phyloP scores from a whole-genome alignment of 768 basidiomycete species.

The Phylloporus sp. region DNA sequence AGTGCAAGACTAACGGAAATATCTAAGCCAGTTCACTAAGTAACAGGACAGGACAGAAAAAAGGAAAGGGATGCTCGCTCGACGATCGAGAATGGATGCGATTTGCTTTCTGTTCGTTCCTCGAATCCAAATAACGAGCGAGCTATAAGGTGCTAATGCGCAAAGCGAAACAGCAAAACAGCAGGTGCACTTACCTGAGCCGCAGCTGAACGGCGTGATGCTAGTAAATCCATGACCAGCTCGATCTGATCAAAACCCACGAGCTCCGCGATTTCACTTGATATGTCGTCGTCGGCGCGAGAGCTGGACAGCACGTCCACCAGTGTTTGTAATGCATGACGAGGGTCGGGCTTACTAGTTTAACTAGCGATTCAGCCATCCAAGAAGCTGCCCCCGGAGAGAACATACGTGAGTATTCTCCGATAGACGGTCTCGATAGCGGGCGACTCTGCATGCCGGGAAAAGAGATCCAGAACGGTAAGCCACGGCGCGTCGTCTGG shows the following conservation, averaged over 20 bases:
- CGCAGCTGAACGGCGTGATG: constrained; percentile 45
- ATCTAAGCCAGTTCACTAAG: not conserved
- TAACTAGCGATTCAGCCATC: constrained; percentile 3
- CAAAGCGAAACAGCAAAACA: not conserved
- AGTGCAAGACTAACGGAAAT: constrained; percentile 32
- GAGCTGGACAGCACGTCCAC: constrained; percentile 42
- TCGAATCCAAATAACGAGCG: constrained; percentile 3
- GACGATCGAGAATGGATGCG: not conserved
- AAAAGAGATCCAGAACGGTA: constrained; percentile 34
- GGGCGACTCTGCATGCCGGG: not conserved
- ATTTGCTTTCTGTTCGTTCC: not conserved
- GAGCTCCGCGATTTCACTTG: constrained; percentile 70
- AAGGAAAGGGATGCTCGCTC: constrained; percentile 3
- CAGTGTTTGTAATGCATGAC: constrained; percentile 17
- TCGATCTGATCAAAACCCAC: constrained; percentile 84
- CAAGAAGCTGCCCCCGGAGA: not conserved
- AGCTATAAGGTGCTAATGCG: constrained; percentile 13
- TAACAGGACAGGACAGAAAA: not conserved
- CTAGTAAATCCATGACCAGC: constrained; percentile 64
- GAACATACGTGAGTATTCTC: constrained; percentile 16
- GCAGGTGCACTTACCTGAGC: constrained; percentile 40
- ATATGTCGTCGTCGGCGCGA: constrained; percentile 63
- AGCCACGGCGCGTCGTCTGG: constrained; percentile 19
- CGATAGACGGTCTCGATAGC: constrained; percentile 5
- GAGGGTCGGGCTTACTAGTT: constrained; percentile 12